Evolutionary conservation across 1,284 basidiomycete species (phyloP), one percentile per base, ranked within the genome.

Genomic region (Peniophora sp.): DNA sequence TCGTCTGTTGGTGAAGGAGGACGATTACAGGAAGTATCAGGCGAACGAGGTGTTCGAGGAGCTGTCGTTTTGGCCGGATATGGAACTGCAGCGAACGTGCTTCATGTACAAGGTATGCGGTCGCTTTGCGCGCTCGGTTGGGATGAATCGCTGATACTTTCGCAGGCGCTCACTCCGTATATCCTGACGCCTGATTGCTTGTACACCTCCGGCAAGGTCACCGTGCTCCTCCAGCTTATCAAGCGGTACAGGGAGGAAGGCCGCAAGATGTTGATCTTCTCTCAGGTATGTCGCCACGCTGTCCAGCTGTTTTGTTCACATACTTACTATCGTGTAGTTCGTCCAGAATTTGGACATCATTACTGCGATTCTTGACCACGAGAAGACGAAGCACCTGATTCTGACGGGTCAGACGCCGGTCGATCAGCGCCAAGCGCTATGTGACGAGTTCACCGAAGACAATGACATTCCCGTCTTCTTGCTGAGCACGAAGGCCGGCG

Each of bases 361-460:
- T 3, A 84, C 92, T 69, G 81, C 83, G n/a, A 79, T 96, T 10
- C 73, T 99, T 24, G 84, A 87, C 50, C 75, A 88, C 54, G 77
- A 82, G 64, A 72, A 78, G n/a, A 79, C 91, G 60, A 84, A 82
- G 56, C 97, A 84, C 66, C 78, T 93, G 27, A 71, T 96, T n/a
- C 76, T 99, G 49, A 98, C 97, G 0, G 97, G 97, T 1, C 86
- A 88, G 49, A 99, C 97, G 0, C 83, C 91, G 43, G 97, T 99
- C 17, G 93, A 95, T 61, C 85, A 94, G 50, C 81, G 97, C 15
- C 97, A 99, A 67, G 82, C 85, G 6, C 68, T 99, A 3, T 96
- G 99, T 0, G 97, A 99, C 62, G 88, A 97, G 64, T 99, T 98
- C 67, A 95, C 90, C n/a, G 89, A 95, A 59, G 91, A 97, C 62